Evolutionary conservation across 2,329 filamentous ascomycete genomes (phyloP).

Genomic region (Pseudocercospora vitis): DNA sequence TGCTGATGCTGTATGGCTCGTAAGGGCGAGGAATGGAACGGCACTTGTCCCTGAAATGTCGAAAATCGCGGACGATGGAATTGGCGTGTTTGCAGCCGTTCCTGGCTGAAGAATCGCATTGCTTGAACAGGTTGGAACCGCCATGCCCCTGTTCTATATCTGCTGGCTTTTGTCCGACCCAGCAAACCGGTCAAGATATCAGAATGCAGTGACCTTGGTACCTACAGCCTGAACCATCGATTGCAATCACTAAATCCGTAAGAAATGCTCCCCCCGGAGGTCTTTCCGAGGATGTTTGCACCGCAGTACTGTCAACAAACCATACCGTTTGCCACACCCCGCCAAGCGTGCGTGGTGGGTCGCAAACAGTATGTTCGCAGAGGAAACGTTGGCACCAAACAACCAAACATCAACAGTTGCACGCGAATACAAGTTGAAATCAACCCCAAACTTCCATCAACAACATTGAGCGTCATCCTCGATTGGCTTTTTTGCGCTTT

Average conservation of each 20-base stretch:
- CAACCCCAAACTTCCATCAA: background rate
- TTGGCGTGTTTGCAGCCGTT: conserved; percentile 15
- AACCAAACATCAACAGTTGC: conserved; percentile 14
- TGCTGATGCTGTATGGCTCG: conserved; percentile 75
- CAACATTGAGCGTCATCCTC: background rate
- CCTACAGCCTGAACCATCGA: background rate
- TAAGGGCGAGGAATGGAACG: conserved; percentile 41
- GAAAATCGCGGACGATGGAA: background rate
- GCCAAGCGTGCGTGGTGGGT: background rate
- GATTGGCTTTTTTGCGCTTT: background rate
- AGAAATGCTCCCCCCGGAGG: background rate
- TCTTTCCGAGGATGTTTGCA: conserved; percentile 18
- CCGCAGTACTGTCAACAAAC: conserved; percentile 19
- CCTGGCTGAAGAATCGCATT: conserved; percentile 10
- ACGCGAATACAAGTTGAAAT: conserved; percentile 11
- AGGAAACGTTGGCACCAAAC: conserved; percentile 15
- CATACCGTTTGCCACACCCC: conserved; percentile 16
- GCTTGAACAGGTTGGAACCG: background rate
- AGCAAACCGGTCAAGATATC: background rate
- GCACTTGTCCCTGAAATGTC: conserved; percentile 7
- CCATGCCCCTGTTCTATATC: too few species aligned
- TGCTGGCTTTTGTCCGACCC: background rate
- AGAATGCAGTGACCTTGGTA: background rate
- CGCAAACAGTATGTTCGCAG: conserved; percentile 6
- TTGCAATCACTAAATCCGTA: background rate